These are phyloP conservation scores for Tuber calosporum DNA, from an alignment of 495 filamentous ascomycete genomes.

Conservation along the genomic window DNA sequence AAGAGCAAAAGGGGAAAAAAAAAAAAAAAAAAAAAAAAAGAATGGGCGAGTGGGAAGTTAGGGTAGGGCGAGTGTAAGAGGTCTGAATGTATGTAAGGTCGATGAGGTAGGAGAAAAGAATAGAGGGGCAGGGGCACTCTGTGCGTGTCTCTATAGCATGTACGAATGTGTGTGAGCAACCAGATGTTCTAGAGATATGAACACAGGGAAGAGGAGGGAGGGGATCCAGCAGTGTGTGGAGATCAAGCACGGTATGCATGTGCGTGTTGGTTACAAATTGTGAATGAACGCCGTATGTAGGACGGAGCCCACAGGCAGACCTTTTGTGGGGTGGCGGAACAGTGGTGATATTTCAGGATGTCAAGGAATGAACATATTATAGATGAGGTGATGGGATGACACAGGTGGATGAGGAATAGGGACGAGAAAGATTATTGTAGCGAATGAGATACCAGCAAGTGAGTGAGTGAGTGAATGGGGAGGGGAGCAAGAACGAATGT, in stretches of 20 bases:
- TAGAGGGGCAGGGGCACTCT: neutral
- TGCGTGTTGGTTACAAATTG: neutral
- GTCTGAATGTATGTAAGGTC: neutral
- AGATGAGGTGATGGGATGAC: neutral
- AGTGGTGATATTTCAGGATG: neutral
- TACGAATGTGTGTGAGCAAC: neutral
- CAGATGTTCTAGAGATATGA: neutral
- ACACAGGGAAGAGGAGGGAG: neutral
- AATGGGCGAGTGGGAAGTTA: constrained; percentile 18
- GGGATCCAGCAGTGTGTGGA: neutral
- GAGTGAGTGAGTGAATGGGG: neutral
- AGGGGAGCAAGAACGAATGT: neutral
- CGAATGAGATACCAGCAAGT: neutral
- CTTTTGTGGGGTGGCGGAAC: neutral
- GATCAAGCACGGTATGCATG: neutral
- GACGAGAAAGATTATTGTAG: neutral
- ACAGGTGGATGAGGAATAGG: neutral
- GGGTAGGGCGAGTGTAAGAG: constrained; percentile 9
- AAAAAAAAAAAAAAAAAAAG: constrained; percentile 10
- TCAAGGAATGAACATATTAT: neutral
- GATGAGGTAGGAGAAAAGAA: neutral
- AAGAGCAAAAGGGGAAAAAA: constrained; percentile 7
- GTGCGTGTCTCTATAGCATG: neutral
- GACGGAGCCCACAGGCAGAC: neutral
- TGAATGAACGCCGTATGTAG: neutral